A percentile compares a stretch with the other conserved stretches of the same genome.
phyloP scores from a whole-genome alignment of 2,329 filamentous ascomycete species.

The Trichoderma arundinaceum region DNA sequence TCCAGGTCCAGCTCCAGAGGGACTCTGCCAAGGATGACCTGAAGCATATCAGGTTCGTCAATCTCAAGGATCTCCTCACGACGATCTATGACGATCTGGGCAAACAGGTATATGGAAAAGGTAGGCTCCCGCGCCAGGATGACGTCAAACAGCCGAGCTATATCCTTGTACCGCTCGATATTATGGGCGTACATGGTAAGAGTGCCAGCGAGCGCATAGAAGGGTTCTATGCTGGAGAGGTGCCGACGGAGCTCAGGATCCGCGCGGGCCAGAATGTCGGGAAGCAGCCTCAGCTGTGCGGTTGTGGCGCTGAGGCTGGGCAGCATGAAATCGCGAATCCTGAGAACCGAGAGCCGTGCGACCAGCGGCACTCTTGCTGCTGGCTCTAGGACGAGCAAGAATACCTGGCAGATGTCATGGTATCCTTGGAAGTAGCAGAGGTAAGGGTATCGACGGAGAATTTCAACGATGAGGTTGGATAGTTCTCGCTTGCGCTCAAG shows the following conservation, averaged over 20 bases:
- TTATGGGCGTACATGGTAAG: conserved; percentile 97
- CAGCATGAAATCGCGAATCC: conserved; percentile 97
- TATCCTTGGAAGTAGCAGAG: conserved; percentile 98
- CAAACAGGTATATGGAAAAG: conserved; percentile 89
- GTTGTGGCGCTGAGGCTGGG: conserved; percentile 82
- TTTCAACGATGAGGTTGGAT: conserved; percentile 77
- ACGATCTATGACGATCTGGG: conserved; percentile 81
- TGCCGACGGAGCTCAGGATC: conserved; percentile 76
- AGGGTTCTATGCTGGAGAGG: conserved; percentile 79
- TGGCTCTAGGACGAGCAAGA: conserved; percentile 81
- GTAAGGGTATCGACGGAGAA: conserved; percentile 79
- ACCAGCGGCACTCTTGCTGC: conserved; percentile 66
- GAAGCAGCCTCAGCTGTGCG: conserved; percentile 84
- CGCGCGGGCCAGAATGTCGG: conserved; percentile 74
- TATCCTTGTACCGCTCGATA: conserved; percentile 86
- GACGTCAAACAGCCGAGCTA: conserved; percentile 90
- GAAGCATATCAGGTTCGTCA: conserved; percentile 93
- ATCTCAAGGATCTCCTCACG: conserved; percentile 85
- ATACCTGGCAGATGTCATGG: conserved; percentile 96
- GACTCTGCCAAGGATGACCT: conserved; percentile 84
- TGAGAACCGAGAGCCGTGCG: conserved; percentile 81
- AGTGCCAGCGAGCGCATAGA: conserved; percentile 91
- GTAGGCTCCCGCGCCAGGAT: conserved; percentile 86
- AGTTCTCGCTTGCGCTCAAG: conserved; percentile 75
- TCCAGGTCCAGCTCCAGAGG: conserved; percentile 84